Evolutionary conservation across 2,329 filamentous ascomycete species (phyloP), one percentile per base, ranked within the genome.

Genomic region (Pseudocercospora vitis): DNA sequence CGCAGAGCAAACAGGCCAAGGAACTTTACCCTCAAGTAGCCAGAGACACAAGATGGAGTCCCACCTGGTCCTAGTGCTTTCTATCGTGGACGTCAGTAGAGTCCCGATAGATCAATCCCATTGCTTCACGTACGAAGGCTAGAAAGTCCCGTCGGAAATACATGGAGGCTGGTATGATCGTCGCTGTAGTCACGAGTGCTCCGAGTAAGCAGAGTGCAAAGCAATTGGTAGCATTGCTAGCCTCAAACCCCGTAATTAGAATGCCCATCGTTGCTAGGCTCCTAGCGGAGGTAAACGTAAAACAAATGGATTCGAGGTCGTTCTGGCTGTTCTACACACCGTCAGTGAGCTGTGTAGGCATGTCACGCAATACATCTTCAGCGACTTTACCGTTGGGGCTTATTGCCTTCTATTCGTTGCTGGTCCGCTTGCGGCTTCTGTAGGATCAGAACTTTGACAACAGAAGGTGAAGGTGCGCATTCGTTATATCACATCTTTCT

Each of bases 51-150:
- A 2, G 85, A 80, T 0, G 89, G 88, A 0, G 88, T 92, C 54
- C 89, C 89, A 19, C 89, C 89, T 0, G 88, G 89, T 0, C 89
- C 89, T 16, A 95, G 82, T 32, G 81, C 81, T 59, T 55, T 40
- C 58, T 61, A 40, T 42, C n/a, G 12, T n/a, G 37, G 4, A 37
- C 21, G 14, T 37, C 14, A 37, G 33, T 19, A n/a, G n/a, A n/a
- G n/a, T n/a, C n/a, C n/a, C n/a, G n/a, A n/a, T n/a, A n/a, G n/a
- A n/a, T n/a, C n/a, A n/a, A n/a, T n/a, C n/a, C n/a, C n/a, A n/a
- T n/a, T n/a, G n/a, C 21, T 16, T 21, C 9, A 42, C 37, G 21
- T 12, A 42, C 37, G 37, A 56, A 31, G 24, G 40, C 35, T 19
- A 48, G 35, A 33, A 33, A 51, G n/a, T 45, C 49, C 26, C 29